Evolutionary conservation across 371 early-diverging fungal genomes (phyloP).

Genomic region (Mortierella sp.): DNA sequence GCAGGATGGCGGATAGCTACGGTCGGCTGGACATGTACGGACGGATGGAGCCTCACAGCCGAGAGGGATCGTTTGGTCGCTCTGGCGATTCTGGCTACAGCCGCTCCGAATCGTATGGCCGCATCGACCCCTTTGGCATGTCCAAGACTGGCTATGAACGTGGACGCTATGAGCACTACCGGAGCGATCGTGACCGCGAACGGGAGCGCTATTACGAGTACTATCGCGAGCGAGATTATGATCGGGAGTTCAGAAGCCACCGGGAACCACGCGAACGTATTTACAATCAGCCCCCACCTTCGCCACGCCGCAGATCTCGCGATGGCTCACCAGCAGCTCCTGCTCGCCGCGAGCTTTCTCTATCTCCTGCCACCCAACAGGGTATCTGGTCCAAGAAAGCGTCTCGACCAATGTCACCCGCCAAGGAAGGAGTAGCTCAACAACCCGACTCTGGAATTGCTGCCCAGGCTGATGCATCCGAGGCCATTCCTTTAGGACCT

Average conservation of each 20-base stretch:
- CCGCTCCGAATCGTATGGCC: slow-evolving; percentile 44
- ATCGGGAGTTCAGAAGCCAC: slow-evolving; percentile 45
- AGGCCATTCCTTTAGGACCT: slow-evolving; percentile 1
- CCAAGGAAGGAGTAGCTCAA: slow-evolving; percentile 21
- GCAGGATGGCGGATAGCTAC: slow-evolving; percentile 30
- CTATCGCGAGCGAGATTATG: slow-evolving; percentile 51
- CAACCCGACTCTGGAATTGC: slow-evolving; percentile 3
- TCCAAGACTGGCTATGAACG: slow-evolving; percentile 48
- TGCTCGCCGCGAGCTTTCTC: slow-evolving; percentile 33
- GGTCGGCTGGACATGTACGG: slow-evolving; percentile 45
- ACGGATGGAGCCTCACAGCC: slow-evolving; percentile 35
- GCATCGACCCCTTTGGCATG: slow-evolving; percentile 39
- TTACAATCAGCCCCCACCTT: slow-evolving; percentile 34
- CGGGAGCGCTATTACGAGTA: slow-evolving; percentile 52
- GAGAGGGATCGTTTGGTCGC: slow-evolving; percentile 50
- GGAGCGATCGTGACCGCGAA: slow-evolving; percentile 54
- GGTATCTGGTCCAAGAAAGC: slow-evolving; percentile 32
- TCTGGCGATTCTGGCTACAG: slow-evolving; percentile 34
- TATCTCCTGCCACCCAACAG: slow-evolving; percentile 24
- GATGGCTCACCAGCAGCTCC: slow-evolving; percentile 24
- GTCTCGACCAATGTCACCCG: slow-evolving; percentile 33
- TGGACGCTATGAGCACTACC: slow-evolving; percentile 51
- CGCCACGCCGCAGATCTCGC: slow-evolving; percentile 35
- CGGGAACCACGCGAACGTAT: slow-evolving; percentile 33
- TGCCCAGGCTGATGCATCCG: not conserved